Evolutionary conservation across 2,329 filamentous ascomycete genomes (phyloP), one percentile per base, ranked within the genome.

Genomic region (Elsinoe batatas): DNA sequence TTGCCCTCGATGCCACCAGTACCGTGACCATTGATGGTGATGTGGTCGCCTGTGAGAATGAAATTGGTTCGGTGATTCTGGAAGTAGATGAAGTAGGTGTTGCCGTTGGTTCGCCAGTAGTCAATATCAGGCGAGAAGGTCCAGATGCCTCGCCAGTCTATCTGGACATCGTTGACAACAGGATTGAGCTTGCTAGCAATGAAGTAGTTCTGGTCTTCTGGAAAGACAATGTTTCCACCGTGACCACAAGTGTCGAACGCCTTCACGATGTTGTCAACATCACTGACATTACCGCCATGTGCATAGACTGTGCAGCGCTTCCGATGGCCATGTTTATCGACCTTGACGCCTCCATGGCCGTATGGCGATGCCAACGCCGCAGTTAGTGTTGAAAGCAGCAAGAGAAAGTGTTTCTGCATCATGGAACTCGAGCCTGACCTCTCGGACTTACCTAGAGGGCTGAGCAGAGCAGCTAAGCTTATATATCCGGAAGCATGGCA

Each of bases 41-140:
- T 80, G 15, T 71, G 64, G 17, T 73, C 68, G 6, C 78, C 78
- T 0, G 72, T 74, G 43, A 81, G 66, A 15, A 80, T 60, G 57
- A 81, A 78, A 13, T 74, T 73, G 0, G 78, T 78, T n/a, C 65
- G 66, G 59, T 80, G 79, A 61, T 81, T 80, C 61, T 81, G 78
- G 59, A 80, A 81, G 3, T 67, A 65, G 33, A 81, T 70, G 6
- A 70, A 74, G 59, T 79, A 81, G 0, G 74, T 73, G 58, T 79
- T 76, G 22, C 49, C 35, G 8, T 43, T 26, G 6, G 56, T 50
- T 51, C 78, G 70, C 78, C 78, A 81, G 64, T 80, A 79, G 15
- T 65, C 63, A n/a, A 80, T 65, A 61, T 81, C 68, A 46, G 75
- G 70, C 1, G 75, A 77, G 64, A 76, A 74, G 42, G 69, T 72